These are phyloP conservation scores for Mortierella hygrophila DNA, from an alignment of 192 early-diverging fungal species.

Conservation along the genomic window DNA sequence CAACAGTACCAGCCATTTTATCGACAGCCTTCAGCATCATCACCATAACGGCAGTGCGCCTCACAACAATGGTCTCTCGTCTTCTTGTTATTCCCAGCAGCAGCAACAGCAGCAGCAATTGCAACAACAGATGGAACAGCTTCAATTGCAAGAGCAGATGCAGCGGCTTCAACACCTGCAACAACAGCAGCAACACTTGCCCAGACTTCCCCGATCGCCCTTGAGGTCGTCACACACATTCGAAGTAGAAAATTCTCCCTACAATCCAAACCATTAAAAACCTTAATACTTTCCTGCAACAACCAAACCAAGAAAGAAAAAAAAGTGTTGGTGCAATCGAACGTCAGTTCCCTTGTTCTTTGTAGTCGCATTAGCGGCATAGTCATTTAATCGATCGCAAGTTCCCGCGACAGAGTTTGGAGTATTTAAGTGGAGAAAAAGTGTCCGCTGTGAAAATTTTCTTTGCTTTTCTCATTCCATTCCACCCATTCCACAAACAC, in stretches of 20 bases:
- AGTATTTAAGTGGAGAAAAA: no score
- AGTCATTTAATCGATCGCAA: no score
- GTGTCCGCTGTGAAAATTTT: not conserved
- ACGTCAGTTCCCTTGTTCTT: not conserved
- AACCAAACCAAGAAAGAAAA: not conserved
- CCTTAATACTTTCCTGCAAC: not conserved
- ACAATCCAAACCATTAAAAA: not conserved
- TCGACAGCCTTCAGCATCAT: not conserved
- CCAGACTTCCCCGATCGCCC: constrained; percentile 20
- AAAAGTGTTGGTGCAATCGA: not conserved
- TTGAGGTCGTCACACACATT: constrained; percentile 2
- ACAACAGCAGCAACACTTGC: not conserved
- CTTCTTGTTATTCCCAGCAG: not conserved
- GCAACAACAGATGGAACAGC: not conserved
- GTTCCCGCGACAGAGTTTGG: no score
- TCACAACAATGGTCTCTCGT: not conserved
- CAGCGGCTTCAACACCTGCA: not conserved
- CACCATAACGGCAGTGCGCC: not conserved
- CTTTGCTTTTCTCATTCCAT: not conserved
- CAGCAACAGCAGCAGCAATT: not conserved
- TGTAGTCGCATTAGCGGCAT: not conserved
- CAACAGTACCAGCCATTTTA: not conserved
- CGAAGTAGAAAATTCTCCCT: not conserved
- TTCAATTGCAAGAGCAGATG: not conserved
- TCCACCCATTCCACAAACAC: not conserved